Evolutionary conservation across 345 rosid species (phyloP).

Genomic region (Hypericum androsaemum): DNA sequence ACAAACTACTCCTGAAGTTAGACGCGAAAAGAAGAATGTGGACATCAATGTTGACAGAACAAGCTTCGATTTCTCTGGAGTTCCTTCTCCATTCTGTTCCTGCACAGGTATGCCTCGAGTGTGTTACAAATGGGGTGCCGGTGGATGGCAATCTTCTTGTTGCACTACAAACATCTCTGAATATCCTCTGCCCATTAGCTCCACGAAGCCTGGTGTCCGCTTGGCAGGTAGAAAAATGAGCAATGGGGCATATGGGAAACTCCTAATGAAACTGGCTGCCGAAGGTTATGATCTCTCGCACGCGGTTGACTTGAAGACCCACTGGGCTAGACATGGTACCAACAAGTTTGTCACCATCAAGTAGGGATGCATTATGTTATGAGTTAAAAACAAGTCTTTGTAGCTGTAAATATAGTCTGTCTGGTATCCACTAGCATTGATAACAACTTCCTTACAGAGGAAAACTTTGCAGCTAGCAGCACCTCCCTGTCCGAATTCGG

Average conservation of each 20-base stretch:
- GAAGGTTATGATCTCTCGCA: conserved; percentile 47
- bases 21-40: conserved; percentile 41
- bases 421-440: neutral
- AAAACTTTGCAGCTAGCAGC: no score
- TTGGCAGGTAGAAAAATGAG: conserved; percentile 72
- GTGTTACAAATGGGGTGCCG: conserved; percentile 62
- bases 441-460: no score
- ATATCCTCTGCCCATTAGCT: conserved; percentile 53
- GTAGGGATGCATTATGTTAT: conserved; percentile 16
- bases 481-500: no score
- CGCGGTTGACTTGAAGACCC: conserved; percentile 52
- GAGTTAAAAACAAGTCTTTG: conserved; percentile 1
- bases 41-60: conserved; percentile 26
- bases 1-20: conserved; percentile 30
- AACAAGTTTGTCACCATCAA: conserved; percentile 63
- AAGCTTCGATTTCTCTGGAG: conserved; percentile 36
- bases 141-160: conserved; percentile 71
- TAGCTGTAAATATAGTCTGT: conserved; percentile 13
- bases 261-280: conserved; percentile 40
- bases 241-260: conserved; percentile 53
- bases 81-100: conserved; percentile 59
- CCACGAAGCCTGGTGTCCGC: conserved; percentile 45
- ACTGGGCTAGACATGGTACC: conserved; percentile 69
- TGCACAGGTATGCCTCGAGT: conserved; percentile 44
- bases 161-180: conserved; percentile 46